A percentile compares a stretch with the other conserved stretches of the same genome.
Evolutionary conservation across 306 rosid genomes (phyloP).

Genomic region (Leucaena leucocephala): DNA sequence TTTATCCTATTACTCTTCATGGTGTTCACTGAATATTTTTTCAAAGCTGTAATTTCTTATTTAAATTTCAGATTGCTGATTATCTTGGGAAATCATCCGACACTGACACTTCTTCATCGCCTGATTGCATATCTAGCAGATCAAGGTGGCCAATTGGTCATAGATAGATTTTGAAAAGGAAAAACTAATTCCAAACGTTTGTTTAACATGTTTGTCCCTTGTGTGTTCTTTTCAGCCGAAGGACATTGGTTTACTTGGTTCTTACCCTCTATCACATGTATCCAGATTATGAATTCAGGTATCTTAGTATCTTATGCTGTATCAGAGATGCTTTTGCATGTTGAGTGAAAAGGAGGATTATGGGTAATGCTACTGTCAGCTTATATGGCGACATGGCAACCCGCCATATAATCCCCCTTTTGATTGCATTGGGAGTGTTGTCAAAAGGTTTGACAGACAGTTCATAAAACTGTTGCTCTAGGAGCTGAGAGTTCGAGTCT

Average conservation of each 20-base stretch:
- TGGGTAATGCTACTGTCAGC: slow-evolving; percentile 99
- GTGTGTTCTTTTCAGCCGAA: slow-evolving; percentile 73
- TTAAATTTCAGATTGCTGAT: slow-evolving; percentile 71
- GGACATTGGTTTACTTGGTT: slow-evolving; percentile 89
- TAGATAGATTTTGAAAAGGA: slow-evolving; percentile 42
- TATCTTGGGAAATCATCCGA: slow-evolving; percentile 84
- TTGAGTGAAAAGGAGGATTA: slow-evolving; percentile 66
- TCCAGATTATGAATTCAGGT: slow-evolving; percentile 99
- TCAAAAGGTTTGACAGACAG: slow-evolving; percentile 99
- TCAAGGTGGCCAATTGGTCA: slow-evolving; percentile 62
- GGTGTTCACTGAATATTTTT: background rate
- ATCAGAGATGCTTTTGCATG: slow-evolving; percentile 15
- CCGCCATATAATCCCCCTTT: slow-evolving; percentile 79
- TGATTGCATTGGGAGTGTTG: slow-evolving; percentile 88
- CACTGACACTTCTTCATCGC: slow-evolving; percentile 70
- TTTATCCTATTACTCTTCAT: background rate
- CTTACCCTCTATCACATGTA: slow-evolving; percentile 90
- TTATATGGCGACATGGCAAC: slow-evolving; percentile 97
- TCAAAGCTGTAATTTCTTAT: background rate
- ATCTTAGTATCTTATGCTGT: slow-evolving; percentile 51
- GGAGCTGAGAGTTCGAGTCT: slow-evolving; percentile 99
- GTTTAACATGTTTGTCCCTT: slow-evolving; percentile 39
- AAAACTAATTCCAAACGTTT: slow-evolving; percentile 28
- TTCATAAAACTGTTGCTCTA: slow-evolving; percentile 84
- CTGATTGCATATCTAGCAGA: slow-evolving; percentile 62